Percentiles rank a stretch among this genome's conserved stretches.
Evolutionary conservation across 192 early-diverging fungal species (phyloP).

Genomic region (Powellomyces hirtus): DNA sequence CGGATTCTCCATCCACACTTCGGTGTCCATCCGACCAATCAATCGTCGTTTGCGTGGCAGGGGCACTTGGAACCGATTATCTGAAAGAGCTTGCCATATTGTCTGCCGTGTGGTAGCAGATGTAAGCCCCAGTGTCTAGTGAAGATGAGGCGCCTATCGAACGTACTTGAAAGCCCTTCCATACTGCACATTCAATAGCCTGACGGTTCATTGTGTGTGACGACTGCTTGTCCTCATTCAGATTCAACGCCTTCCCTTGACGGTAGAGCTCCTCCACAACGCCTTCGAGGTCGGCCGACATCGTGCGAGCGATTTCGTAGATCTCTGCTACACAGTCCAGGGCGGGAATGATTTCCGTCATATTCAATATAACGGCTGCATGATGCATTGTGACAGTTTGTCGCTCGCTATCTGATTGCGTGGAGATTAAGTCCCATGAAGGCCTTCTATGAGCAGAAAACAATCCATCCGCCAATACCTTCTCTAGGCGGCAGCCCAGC

Average conservation of each 20-base stretch:
- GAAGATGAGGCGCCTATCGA: too few relatives aligned
- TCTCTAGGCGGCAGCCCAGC: slow-evolving; percentile 31
- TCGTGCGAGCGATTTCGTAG: slow-evolving; percentile 10
- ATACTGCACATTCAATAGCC: slow-evolving; percentile 42
- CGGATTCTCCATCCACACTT: slow-evolving; percentile 49
- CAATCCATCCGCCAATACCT: slow-evolving; percentile 22
- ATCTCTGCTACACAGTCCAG: slow-evolving; percentile 24
- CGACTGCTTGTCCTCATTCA: not conserved
- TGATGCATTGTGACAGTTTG: slow-evolving; percentile 50
- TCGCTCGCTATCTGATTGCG: slow-evolving; percentile 15
- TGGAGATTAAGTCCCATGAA: not conserved
- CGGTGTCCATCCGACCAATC: slow-evolving; percentile 38
- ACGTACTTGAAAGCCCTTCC: slow-evolving; percentile 41
- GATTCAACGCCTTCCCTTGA: slow-evolving; percentile 2
- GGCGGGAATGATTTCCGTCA: slow-evolving; percentile 49
- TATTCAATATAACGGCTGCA: slow-evolving; percentile 30
- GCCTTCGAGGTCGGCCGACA: slow-evolving; percentile 16
- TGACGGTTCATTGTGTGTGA: not conserved
- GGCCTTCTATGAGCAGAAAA: too few relatives aligned
- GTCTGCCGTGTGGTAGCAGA: slow-evolving; percentile 4
- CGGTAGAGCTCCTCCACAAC: slow-evolving; percentile 3
- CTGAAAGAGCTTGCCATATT: slow-evolving; percentile 35
- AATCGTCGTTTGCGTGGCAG: slow-evolving; percentile 28
- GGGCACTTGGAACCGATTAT: slow-evolving; percentile 37
- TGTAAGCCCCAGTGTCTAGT: too few relatives aligned